Base-by-base conservation (phyloP, 257 asterid species). In the Gentiana macrophylla region DNA sequence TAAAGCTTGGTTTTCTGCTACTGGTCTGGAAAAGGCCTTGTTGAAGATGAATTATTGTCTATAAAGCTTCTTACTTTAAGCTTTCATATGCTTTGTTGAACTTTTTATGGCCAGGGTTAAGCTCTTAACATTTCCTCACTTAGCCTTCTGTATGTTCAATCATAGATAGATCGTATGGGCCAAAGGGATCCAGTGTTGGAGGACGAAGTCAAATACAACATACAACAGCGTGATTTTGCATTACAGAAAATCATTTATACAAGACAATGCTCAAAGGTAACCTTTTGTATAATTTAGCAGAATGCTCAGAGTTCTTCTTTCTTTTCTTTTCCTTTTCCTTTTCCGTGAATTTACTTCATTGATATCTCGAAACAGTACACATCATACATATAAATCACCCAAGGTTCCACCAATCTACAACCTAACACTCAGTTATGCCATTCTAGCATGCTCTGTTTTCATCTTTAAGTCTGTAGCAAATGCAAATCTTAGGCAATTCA, bases 261-360 rank as follows among this genome's bases (percentile, higher is more conserved):
- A 84, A 72, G 98, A 91, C 58, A 87, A 87, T 75, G 98, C 96
- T 60, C 98, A 91, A 72, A 87, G 98, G 98, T 91, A 78, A n/a
- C 38, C 50, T 37, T n/a, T 52, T 8, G 59, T 53, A 53, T 45
- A 61, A 50, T 55, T 47, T 43, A 65, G 68, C 33, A 55, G 3
- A 50, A 3, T 38, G 12, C 43, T 15, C 43, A 2, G 43, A 51
- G 52, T 37, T 35, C 37, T 12, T n/a, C n/a, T n/a, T n/a, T n/a
- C n/a, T n/a, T n/a, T n/a, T n/a, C n/a, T n/a, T n/a, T n/a, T n/a
- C n/a, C n/a, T n/a, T n/a, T n/a, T n/a, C n/a, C n/a, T n/a, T n/a
- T n/a, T n/a, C n/a, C n/a, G n/a, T n/a, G n/a, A n/a, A n/a, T n/a
- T n/a, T n/a, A n/a, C n/a, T n/a, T n/a, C n/a, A n/a, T n/a, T n/a